Percentiles rank a stretch among this genome's conserved stretches.
These are phyloP conservation scores for Arthrobotrys sphaeroides DNA, from an alignment of 2,329 filamentous ascomycete genomes.

Conservation along the genomic window DNA sequence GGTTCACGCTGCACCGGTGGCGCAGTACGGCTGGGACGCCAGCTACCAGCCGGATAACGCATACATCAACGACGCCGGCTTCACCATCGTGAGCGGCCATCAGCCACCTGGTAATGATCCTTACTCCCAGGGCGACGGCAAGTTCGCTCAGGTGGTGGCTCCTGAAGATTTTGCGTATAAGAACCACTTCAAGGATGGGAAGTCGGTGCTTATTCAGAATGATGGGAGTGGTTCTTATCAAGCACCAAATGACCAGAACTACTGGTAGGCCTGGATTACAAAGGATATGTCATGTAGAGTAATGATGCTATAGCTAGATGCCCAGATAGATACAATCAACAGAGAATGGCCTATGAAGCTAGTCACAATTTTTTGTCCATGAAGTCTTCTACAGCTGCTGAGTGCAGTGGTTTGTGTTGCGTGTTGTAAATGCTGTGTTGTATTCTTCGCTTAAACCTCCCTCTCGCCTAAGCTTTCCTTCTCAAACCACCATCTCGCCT, in stretches of 20 bases:
- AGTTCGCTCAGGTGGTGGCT: not conserved
- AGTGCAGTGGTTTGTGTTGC: too few relatives aligned
- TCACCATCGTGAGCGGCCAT: not conserved
- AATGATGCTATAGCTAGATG: not conserved
- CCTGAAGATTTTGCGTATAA: not conserved
- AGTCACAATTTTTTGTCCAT: too few relatives aligned
- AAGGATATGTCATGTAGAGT: too few relatives aligned
- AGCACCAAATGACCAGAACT: not conserved
- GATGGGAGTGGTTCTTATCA: not conserved
- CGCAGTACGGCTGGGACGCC: not conserved
- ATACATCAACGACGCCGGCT: not conserved
- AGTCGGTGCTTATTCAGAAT: not conserved
- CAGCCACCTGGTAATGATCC: not conserved
- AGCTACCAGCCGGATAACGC: not conserved
- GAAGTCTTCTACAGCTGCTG: too few relatives aligned
- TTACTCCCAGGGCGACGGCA: not conserved
- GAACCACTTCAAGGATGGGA: not conserved
- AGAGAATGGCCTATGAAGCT: too few relatives aligned
- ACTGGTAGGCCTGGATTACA: too few relatives aligned
- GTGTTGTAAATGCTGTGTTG: not conserved
- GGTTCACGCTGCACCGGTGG: not conserved
- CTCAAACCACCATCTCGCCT: not conserved
- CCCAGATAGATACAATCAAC: too few relatives aligned
- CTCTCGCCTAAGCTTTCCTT: not conserved
- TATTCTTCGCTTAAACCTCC: not conserved